Base-by-base conservation (phyloP, 768 basidiomycete species). In the Holtermannia corniformis region DNA sequence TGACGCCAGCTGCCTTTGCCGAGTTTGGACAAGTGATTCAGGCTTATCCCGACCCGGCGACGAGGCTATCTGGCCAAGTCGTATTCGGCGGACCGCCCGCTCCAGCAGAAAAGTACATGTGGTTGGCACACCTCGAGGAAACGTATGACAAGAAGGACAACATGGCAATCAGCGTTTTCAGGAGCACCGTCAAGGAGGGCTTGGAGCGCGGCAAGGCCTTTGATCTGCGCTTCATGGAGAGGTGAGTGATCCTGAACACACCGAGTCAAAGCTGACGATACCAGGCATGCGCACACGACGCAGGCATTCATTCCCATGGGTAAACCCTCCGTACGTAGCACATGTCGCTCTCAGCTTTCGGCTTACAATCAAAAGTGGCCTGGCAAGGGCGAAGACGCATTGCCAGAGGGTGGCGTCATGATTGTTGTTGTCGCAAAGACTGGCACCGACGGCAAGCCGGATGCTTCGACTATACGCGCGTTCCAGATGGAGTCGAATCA, bases 241-340 rank as follows among this genome's bases (percentile, higher is more conserved):
- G 92, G 55, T 37, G 32, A 37, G 32, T 7, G 7, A 7, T 27
- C 11, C 16, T 16, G 4, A 23, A 3, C 26, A n/a, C n/a, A n/a
- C n/a, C n/a, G n/a, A n/a, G n/a, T n/a, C n/a, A n/a, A 32, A 26
- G 24, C 11, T 51, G 42, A 3, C 1, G 32, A 20, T n/a, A n/a
- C 20, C 23, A 47, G 70, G 25, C 95, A 99, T 65, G 79, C 83
- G 24, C 85, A 78, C 69, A 92, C 87, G 12, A 93, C 84, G 62
- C 95, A 97, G 70, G 84, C 85, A 13, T 99, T 97, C 72, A 80
- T 96, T 57, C 93, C 95, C 7, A 90, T 97, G 87, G 87, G 89
- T 3, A 72, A 74, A 40, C 68, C 63, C 24, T 63, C 60, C 25
- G 68, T 72, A 49, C 53, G 70, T 59, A 7, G 4, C 21, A 7